Base-by-base conservation (phyloP, 1,284 basidiomycete species). In the Porodaedalea pini region DNA sequence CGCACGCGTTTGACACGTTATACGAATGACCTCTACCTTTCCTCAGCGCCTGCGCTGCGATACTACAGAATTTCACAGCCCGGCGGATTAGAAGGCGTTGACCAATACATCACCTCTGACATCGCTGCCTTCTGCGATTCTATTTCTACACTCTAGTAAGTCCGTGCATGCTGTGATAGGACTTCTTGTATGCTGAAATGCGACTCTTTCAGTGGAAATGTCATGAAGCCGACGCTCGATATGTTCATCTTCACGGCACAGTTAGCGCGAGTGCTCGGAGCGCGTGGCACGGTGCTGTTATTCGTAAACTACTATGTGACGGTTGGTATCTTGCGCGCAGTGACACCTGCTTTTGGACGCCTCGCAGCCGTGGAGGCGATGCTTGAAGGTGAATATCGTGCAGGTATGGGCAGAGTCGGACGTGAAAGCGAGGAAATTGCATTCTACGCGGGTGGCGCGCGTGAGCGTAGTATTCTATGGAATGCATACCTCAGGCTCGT, bases 391-490 rank as follows among this genome's bases (percentile, higher is more conserved):
- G 94, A 98, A 65, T 98, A 97, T 68, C 79, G 95, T 32, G 84
- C 87, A 0, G 95, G 94, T 0, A 88, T 98, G 69, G 88, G 89
- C 0, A 74, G 95, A 23, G 82, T 98, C 3, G 94, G 92, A 2
- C 80, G 94, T 60, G 95, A 98, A 67, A 86, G 90, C 13, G 95
- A 99, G 69, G 95, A 99, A 71, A 83, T 99, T 45, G 94, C 95
- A 83, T 98, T 99, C 69, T 99, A 99, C 71, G 87, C 94, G 61
- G 95, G 95, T 0, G 94, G 94, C 0, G 72, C 78, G 2, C 80
- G 91, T 37, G 95, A 99, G 70, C 84, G 84, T 59, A 85, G 88
- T 61, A 96, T 98, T 53, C 75, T 98, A 29, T 86, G 84, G 60
- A 75, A 78, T 13, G 88, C 93, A 0, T 98, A 96, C 68, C 70